Conservation (phyloP, 345 rosid species). For the Lagerstroemia speciosa region DNA sequence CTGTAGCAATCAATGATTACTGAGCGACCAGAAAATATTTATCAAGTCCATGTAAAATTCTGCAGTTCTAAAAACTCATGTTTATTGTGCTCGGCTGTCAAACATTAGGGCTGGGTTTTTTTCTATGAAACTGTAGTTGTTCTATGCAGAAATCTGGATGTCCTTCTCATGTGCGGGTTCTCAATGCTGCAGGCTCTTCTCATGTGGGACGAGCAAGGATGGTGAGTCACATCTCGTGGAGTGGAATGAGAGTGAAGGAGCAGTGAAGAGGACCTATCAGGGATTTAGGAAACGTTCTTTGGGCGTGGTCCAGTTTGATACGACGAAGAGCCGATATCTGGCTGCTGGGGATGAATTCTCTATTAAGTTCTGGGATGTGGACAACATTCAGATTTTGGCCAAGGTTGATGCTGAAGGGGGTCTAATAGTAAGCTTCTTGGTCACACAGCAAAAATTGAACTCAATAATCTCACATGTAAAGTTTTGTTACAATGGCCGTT, state of each 20-base stretch:
- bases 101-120: background rate
- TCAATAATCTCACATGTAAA: background rate
- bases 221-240: slow-evolving; percentile 72
- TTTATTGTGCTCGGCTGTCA: background rate
- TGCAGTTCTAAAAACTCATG: background rate
- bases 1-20: background rate
- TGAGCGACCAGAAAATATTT: background rate
- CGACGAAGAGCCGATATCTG: slow-evolving; percentile 51
- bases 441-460: background rate
- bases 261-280: slow-evolving; percentile 45
- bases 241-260: slow-evolving; percentile 81
- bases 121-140: background rate
- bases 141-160: no score
- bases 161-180: background rate
- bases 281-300: slow-evolving; percentile 58
- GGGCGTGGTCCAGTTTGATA: slow-evolving; percentile 64
- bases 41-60: background rate
- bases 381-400: slow-evolving; percentile 37
- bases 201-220: slow-evolving; percentile 77
- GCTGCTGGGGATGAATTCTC: slow-evolving; percentile 66
- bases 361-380: slow-evolving; percentile 76
- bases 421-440: slow-evolving; percentile 34
- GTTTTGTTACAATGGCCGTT: background rate
- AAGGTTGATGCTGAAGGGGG: slow-evolving; percentile 67
- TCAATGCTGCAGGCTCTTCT: slow-evolving; percentile 39